phyloP scores from a whole-genome alignment of 2,329 filamentous ascomycete genomes.

The Graphilbum sp. region DNA sequence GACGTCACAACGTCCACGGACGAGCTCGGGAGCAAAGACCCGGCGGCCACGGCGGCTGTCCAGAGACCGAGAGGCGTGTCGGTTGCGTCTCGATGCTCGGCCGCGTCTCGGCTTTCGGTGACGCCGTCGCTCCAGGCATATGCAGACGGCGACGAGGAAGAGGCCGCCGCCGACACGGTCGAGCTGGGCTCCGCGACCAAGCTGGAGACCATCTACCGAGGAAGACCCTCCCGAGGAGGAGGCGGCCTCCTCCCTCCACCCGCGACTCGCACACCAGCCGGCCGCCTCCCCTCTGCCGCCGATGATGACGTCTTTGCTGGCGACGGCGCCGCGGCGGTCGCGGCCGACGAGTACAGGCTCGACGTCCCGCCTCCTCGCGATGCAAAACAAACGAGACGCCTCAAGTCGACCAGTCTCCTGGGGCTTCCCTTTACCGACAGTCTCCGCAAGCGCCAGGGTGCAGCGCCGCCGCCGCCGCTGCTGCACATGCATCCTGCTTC shows the following conservation, averaged over 20 bases:
- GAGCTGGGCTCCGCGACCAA: constrained; percentile 3
- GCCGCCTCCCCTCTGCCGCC: not conserved
- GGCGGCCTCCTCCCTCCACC: no score
- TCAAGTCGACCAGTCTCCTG: not conserved
- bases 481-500: no score
- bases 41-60: not conserved
- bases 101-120: constrained; percentile 7
- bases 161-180: not conserved
- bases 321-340: not conserved
- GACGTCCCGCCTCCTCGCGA: not conserved
- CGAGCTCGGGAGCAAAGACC: not conserved
- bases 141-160: constrained; percentile 2
- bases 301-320: not conserved
- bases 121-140: constrained; percentile 5
- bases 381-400: not conserved
- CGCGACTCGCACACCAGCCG: no score
- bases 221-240: no score
- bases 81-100: not conserved
- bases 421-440: constrained; percentile 7
- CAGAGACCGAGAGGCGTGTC: not conserved
- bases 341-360: not conserved
- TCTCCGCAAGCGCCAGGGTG: constrained; percentile 5
- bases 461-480: not conserved
- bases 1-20: no score
- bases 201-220: not conserved